Evolutionary conservation across 768 basidiomycete genomes (phyloP), one percentile per base, ranked within the genome.

Genomic region (Trametes gibbosa): DNA sequence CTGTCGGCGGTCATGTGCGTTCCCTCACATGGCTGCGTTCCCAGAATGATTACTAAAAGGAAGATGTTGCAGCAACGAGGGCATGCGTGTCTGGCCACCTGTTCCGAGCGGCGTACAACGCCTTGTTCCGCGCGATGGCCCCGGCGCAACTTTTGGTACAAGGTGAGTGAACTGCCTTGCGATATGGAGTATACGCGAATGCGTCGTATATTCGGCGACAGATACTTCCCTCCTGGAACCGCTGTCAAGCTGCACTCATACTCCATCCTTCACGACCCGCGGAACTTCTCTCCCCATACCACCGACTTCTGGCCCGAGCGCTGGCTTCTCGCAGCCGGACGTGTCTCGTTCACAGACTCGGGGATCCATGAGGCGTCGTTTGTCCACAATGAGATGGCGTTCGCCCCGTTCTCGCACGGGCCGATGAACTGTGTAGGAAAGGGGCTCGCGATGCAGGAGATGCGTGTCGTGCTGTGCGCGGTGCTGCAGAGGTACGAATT

Each of bases 401-500:
- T 75, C 68, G 70, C 75, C 29, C 77, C 79, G 2, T 79, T 79
- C 63, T 79, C 78, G 24, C 67, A 70, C 41, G 83, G 83, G 0
- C 80, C 81, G 16, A 73, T 75, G 16, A 79, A 80, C 60, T 84
- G 84, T 62, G 76, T 74, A 9, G 82, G 82, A 17, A 77, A 75
- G 64, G 61, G 76, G 66, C 69, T 79, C 21, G 80, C 79, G 42
- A 64, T 73, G 60, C 65, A 67, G 29, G 74, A 76, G 60, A 56
- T 77, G 61, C 70, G 70, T 46, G 64, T 61, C 34, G 61, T 76
- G 25, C 23, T 73, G 12, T 65, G 67, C 29, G 42, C 70, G 24
- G 50, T 77, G 43, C 53, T 77, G 64, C 74, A 73, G 63, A 66
- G 65, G 54, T 74, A 74, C 52, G 67, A 74, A 25, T 58, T 75